These are phyloP conservation scores for Metschnikowia aberdeeniae DNA, from an alignment of 805 yeast genomes.

Conservation along the genomic window DNA sequence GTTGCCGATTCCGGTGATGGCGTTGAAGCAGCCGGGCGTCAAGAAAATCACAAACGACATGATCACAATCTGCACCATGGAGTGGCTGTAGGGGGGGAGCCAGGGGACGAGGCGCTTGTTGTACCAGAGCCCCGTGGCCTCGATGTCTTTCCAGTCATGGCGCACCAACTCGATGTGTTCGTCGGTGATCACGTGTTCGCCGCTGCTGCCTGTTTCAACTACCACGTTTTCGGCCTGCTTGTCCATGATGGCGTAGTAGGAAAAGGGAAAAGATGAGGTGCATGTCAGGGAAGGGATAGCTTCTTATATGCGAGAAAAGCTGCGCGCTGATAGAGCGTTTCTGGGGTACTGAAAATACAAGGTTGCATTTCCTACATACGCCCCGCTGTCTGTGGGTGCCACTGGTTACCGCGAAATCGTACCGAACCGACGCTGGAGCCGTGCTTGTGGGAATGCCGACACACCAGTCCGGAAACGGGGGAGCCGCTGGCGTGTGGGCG, in stretches of 20 bases:
- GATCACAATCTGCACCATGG: conserved; percentile 42
- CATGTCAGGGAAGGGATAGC: background rate
- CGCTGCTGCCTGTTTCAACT: conserved; percentile 8
- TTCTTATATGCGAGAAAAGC: background rate
- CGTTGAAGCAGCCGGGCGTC: conserved; percentile 53
- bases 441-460: too few relatives aligned
- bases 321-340: conserved; percentile 2
- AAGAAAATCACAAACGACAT: conserved; percentile 45
- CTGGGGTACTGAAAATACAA: conserved; percentile 6
- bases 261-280: background rate
- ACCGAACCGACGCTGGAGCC: too few relatives aligned
- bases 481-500: too few relatives aligned
- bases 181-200: background rate
- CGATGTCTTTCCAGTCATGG: conserved; percentile 25
- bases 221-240: conserved; percentile 4
- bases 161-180: conserved; percentile 10
- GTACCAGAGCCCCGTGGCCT: conserved; percentile 39
- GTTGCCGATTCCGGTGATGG: conserved; percentile 49
- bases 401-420: too few relatives aligned
- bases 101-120: conserved; percentile 24
- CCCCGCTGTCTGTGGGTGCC: too few relatives aligned
- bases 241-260: conserved; percentile 2
- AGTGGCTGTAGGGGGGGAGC: conserved; percentile 35
- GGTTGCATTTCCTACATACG: conserved; percentile 7
- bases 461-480: too few relatives aligned